Evolutionary conservation across 495 filamentous ascomycete genomes (phyloP), one percentile per base, ranked within the genome.

Genomic region (Podospora bellae-mahoneyi): DNA sequence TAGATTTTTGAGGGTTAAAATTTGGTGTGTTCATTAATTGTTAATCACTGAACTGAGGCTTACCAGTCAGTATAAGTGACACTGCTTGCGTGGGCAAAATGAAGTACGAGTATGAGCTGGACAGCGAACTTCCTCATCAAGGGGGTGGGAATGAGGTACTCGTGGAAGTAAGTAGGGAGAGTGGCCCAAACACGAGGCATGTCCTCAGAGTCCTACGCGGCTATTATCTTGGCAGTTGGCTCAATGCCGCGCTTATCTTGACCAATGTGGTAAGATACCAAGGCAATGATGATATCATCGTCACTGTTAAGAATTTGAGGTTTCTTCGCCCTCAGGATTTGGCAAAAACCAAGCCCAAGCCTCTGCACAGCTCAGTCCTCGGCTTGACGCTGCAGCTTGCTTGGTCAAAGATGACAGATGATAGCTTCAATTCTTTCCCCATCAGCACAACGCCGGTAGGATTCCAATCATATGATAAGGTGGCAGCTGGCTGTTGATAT

Each of bases 21-120:
- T 5, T 39, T 10, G 10, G 34, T 39, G 34, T 39, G 34, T 39
- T 39, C 1, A 39, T 5, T 3, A 5, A 6, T 5, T 48, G 15
- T 48, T 16, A 13, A 39, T 39, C 6, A 4, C 10, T 10, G 39
- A 16, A 18, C 39, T 48, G 2, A 48, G 15, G 39, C 39, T 16
- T 48, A 39, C 34, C 71, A 13, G 68, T 70, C 71, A 13, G 68
- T 70, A 54, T 72, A 65, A n/a, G 68, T 66, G 9, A 70, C 65
- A 32, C 48, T 20, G n/a, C 55, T 20, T 1, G 58, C 44, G 20
- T 72, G 71, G 19, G 67, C 65, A 64, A 56, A 72, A 30, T 68
- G 62, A 15, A 69, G 44, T 18, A 65, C 68, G 0, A 55, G 3
- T 6, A 68, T 2, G 3, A 72, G 63, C 18, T 72, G 64, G 39